phyloP scores from a whole-genome alignment of 805 yeast genomes.

The Saccharomyces eubayanus region DNA sequence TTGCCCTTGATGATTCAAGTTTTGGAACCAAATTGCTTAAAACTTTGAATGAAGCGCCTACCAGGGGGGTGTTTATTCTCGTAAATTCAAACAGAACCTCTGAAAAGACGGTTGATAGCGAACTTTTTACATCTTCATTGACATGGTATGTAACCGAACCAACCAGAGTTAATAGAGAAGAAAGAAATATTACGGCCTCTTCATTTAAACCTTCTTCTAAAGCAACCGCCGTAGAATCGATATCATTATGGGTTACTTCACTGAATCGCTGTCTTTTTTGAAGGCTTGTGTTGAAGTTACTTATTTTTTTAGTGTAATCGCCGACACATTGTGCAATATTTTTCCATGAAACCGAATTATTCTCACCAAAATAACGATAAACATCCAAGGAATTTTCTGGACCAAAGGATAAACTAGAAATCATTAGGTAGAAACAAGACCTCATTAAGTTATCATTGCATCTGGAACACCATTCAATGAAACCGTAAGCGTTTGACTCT shows the following conservation, averaged over 20 bases:
- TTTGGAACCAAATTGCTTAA: slow-evolving; percentile 49
- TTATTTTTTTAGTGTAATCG: slow-evolving; percentile 42
- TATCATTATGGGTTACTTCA: slow-evolving; percentile 20
- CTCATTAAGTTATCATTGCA: slow-evolving; percentile 74
- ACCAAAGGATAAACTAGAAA: slow-evolving; percentile 67
- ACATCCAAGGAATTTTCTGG: slow-evolving; percentile 44
- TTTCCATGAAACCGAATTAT: slow-evolving; percentile 44
- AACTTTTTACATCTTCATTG: slow-evolving; percentile 18
- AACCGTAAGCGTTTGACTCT: slow-evolving; percentile 63
- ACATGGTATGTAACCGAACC: slow-evolving; percentile 39
- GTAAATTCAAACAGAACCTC: slow-evolving; percentile 39
- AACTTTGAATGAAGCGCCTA: slow-evolving; percentile 50
- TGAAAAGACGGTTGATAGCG: slow-evolving; percentile 18
- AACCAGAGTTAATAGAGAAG: slow-evolving; percentile 65
- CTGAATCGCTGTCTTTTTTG: slow-evolving; percentile 23
- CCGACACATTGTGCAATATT: slow-evolving; percentile 45
- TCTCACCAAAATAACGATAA: slow-evolving; percentile 39
- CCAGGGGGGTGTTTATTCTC: slow-evolving; percentile 39
- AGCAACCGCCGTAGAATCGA: slow-evolving; percentile 25
- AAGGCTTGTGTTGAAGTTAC: slow-evolving; percentile 24
- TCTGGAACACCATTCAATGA: slow-evolving; percentile 80
- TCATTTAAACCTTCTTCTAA: slow-evolving; percentile 59
- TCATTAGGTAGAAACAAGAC: slow-evolving; percentile 70
- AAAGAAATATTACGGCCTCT: slow-evolving; percentile 65
- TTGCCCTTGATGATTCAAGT: slow-evolving; percentile 35